Conservation (phyloP, 2,329 filamentous ascomycete genomes). For the Phyllosticta citribraziliensis region DNA sequence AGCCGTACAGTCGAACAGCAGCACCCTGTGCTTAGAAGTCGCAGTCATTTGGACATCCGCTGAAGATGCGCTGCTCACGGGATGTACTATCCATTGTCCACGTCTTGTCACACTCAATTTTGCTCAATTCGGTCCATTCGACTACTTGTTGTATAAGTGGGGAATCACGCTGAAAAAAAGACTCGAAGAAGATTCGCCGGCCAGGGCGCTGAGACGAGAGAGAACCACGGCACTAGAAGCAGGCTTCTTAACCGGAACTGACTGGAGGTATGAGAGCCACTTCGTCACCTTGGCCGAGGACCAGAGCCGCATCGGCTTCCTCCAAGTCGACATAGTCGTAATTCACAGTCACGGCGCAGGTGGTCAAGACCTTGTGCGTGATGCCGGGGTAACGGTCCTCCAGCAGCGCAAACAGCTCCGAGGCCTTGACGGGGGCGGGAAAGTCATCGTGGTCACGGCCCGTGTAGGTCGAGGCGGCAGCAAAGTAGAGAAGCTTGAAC, state of each 20-base stretch:
- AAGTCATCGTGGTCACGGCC: slow-evolving; percentile 56
- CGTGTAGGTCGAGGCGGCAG: slow-evolving; percentile 61
- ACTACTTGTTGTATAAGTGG: not conserved
- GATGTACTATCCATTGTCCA: not conserved
- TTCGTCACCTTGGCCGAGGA: slow-evolving; percentile 66
- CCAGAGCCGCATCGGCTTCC: slow-evolving; percentile 38
- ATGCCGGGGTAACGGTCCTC: slow-evolving; percentile 65
- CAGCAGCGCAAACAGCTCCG: slow-evolving; percentile 54
- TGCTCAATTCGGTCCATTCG: not conserved
- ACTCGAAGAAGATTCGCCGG: not conserved
- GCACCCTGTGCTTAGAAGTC: too few species aligned
- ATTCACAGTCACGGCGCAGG: slow-evolving; percentile 70
- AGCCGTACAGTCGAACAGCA: too few species aligned
- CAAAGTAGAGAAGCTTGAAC: slow-evolving; percentile 77
- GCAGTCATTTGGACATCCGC: too few species aligned
- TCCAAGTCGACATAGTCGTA: slow-evolving; percentile 68
- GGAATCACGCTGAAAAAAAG: not conserved
- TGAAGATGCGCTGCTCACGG: not conserved
- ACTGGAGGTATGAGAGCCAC: slow-evolving; percentile 83
- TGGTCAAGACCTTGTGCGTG: slow-evolving; percentile 55
- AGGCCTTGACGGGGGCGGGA: slow-evolving; percentile 54
- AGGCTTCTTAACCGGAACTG: slow-evolving; percentile 58
- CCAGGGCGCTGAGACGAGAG: not conserved
- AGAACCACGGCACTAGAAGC: not conserved
- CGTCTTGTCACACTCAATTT: not conserved